phyloP scores from a whole-genome alignment of 768 basidiomycete species.

The Trametes coccinea region DNA sequence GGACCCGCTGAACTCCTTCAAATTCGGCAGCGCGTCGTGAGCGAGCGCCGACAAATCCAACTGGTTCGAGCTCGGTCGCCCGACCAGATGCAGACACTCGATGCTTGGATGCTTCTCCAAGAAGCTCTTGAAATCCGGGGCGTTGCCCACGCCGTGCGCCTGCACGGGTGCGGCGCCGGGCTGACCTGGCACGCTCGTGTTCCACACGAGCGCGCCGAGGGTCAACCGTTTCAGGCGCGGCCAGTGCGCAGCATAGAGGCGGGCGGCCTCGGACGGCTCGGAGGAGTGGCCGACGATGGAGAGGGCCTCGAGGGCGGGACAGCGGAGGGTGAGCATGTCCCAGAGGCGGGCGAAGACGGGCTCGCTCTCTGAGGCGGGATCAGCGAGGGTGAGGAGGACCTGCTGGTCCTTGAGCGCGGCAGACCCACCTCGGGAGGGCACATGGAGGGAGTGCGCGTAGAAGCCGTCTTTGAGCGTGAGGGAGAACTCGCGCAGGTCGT shows the following conservation, averaged over 20 bases:
- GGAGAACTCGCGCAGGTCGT: conserved; percentile 60
- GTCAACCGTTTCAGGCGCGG: conserved; percentile 59
- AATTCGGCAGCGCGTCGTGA: conserved; percentile 44
- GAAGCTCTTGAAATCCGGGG: conserved; percentile 60
- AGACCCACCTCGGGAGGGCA: conserved; percentile 55
- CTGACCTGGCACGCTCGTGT: conserved; percentile 41
- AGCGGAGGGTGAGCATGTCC: conserved; percentile 68
- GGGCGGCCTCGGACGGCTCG: conserved; percentile 53
- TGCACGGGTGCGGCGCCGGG: conserved; percentile 36
- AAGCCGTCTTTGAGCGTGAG: conserved; percentile 61
- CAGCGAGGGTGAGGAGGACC: conserved; percentile 5
- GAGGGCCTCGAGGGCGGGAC: conserved; percentile 68
- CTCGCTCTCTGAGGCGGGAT: conserved; percentile 43
- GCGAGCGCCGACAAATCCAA: conserved; percentile 52
- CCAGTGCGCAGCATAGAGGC: conserved; percentile 64
- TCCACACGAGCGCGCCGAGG: conserved; percentile 66
- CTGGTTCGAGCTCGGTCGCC: conserved; percentile 47
- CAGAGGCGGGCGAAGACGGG: conserved; percentile 57
- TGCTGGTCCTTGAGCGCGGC: background rate
- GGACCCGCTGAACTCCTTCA: conserved; percentile 66
- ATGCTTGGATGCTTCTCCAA: conserved; percentile 64
- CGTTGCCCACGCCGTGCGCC: too few species aligned
- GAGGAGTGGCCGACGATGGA: conserved; percentile 53
- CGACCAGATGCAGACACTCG: conserved; percentile 26
- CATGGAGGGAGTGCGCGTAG: conserved; percentile 60